These are phyloP conservation scores for Phlyctochytrium planicorne DNA, from an alignment of 192 early-diverging fungal species.

Conservation along the genomic window DNA sequence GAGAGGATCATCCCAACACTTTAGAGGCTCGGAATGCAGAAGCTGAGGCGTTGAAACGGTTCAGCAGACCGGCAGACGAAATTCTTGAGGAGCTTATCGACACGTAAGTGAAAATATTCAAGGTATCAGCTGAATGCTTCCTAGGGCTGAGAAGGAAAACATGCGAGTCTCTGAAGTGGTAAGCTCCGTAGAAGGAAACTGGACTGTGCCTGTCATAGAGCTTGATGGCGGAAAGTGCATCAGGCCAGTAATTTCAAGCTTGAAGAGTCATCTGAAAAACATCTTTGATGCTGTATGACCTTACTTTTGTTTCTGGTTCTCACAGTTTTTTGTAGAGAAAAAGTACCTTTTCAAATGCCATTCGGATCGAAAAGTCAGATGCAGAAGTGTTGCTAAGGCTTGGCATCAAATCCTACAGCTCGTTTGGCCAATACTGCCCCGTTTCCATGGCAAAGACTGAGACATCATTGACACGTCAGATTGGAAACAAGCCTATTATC, in stretches of 20 bases:
- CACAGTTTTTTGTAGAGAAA: constrained; percentile 26
- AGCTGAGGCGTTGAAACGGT: constrained; percentile 1
- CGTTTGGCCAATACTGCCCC: constrained; percentile 47
- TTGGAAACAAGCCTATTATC: constrained; percentile 42
- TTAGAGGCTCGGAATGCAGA: neutral
- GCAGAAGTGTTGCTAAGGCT: constrained; percentile 36
- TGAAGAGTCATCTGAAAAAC: constrained; percentile 25
- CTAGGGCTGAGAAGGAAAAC: constrained; percentile 40
- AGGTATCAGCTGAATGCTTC: neutral
- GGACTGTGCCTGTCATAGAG: constrained; percentile 35
- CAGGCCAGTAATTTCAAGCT: constrained; percentile 33
- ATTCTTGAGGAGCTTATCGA: constrained; percentile 29
- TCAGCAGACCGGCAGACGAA: constrained; percentile 18
- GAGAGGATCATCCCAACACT: neutral
- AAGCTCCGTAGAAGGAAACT: constrained; percentile 27
- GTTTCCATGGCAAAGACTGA: constrained; percentile 34
- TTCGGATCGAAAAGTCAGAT: constrained; percentile 20
- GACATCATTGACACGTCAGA: constrained; percentile 10
- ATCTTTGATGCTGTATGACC: constrained; percentile 45
- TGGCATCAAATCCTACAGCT: constrained; percentile 45
- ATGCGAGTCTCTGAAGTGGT: constrained; percentile 29
- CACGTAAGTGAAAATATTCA: constrained; percentile 22
- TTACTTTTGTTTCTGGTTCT: neutral
- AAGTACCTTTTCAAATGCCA: constrained; percentile 39
- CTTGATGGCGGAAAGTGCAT: constrained; percentile 37